Conservation (phyloP, 768 basidiomycete genomes). For the Hebeloma cylindrosporum region DNA sequence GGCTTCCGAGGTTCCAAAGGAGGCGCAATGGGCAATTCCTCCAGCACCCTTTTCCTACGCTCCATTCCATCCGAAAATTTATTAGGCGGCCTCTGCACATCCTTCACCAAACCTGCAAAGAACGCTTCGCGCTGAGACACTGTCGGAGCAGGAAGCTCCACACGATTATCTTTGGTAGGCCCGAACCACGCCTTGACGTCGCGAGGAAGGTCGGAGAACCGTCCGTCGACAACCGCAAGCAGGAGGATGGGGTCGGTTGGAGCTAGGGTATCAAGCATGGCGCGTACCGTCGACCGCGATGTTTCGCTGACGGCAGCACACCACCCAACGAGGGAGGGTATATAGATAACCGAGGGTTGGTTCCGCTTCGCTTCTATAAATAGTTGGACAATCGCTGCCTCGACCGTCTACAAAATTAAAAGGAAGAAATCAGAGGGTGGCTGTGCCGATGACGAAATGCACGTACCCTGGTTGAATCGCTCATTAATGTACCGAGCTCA, state of each 20-base stretch:
- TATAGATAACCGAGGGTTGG: slow-evolving; percentile 93
- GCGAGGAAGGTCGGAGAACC: slow-evolving; percentile 62
- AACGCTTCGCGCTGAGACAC: slow-evolving; percentile 63
- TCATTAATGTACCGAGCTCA: slow-evolving; percentile 84
- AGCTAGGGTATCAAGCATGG: slow-evolving; percentile 88
- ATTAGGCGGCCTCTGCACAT: slow-evolving; percentile 75
- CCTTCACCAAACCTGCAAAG: slow-evolving; percentile 71
- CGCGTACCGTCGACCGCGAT: slow-evolving; percentile 78
- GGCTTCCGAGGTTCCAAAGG: slow-evolving; percentile 85
- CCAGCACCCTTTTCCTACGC: slow-evolving; percentile 79
- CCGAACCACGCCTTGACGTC: slow-evolving; percentile 96
- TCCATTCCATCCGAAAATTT: slow-evolving; percentile 88
- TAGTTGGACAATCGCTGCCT: slow-evolving; percentile 91
- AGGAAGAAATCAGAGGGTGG: neutral
- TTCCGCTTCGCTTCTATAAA: slow-evolving; percentile 97
- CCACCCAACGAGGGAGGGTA: slow-evolving; percentile 88
- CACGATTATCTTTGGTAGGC: slow-evolving; percentile 65
- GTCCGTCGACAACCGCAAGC: slow-evolving; percentile 84
- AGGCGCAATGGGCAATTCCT: slow-evolving; percentile 85
- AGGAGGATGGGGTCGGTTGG: slow-evolving; percentile 94
- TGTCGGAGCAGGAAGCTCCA: slow-evolving; percentile 58
- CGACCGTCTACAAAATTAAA: slow-evolving; percentile 58
- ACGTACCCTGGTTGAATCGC: slow-evolving; percentile 86
- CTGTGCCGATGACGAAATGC: neutral
- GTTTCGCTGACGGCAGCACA: slow-evolving; percentile 82